Evolutionary conservation across 495 filamentous ascomycete species (phyloP), one percentile per base, ranked within the genome.

Genomic region (Penicillium waksmanii): DNA sequence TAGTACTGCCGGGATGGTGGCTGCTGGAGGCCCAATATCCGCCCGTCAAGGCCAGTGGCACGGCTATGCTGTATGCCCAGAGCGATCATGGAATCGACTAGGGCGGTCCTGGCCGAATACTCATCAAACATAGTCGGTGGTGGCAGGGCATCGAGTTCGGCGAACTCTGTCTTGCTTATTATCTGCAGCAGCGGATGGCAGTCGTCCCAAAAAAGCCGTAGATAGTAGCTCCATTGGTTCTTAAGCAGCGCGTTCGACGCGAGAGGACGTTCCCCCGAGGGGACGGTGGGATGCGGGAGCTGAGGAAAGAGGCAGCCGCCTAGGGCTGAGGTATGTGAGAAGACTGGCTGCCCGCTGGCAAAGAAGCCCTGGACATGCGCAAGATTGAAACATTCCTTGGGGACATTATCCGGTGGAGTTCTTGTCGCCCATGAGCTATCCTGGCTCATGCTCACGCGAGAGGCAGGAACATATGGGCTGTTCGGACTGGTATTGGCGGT

Each of bases 61-160:
- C 27, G 52, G 34, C 52, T 54, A 25, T 54, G 52, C 17, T 54
- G 52, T 44, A 54, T 54, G 36, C 52, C 52, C 35, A 54, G 35
- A 42, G 52, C 52, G 35, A 54, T 42, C 52, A 54, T 43, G 17
- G 52, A 54, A 43, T 54, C 52, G 6, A 54, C 52, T 18, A 54
- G 52, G 52, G 52, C 52, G 52, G 31, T 2, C 35, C 35, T 43
- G 6, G 52, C 36, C 7, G 52, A 54, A 54, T 54, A 54, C 35
- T 54, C 18, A 43, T 54, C 52, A 21, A 25, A 54, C 27, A 27
- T 54, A 3, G 52, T 54, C 18, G 52, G 52, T 25, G 34, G 52
- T 17, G 52, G 35, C 34, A 54, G 33, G 35, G 52, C 34, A 13
- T 54, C 52, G 35, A 54, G 52, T 25, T 54, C 35, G 19, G 52